These are phyloP conservation scores for Colletotrichum destructivum DNA, from an alignment of 2,329 filamentous ascomycete genomes.

Conservation along the genomic window DNA sequence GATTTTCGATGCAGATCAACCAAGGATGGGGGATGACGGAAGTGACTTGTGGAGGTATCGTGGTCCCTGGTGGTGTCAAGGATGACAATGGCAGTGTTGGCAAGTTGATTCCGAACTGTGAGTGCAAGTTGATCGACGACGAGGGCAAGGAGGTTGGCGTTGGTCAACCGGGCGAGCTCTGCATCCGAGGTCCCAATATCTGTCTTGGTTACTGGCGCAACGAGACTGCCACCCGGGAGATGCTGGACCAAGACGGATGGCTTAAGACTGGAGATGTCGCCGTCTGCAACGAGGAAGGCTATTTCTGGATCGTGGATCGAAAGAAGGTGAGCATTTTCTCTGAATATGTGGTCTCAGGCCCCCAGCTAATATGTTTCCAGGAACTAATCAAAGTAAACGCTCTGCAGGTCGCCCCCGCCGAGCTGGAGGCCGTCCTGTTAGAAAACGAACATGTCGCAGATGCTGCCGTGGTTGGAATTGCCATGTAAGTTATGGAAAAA, in stretches of 20 bases:
- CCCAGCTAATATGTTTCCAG: conserved; percentile 48
- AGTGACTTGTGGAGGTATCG: conserved; percentile 58
- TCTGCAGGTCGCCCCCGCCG: conserved; percentile 72
- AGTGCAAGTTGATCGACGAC: conserved; percentile 68
- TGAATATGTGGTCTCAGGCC: not conserved
- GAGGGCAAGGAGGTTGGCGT: conserved; percentile 63
- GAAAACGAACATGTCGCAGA: conserved; percentile 68
- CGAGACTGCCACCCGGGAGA: conserved; percentile 67
- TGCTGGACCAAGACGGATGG: conserved; percentile 67
- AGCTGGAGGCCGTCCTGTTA: conserved; percentile 67
- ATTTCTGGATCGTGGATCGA: conserved; percentile 63
- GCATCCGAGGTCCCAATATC: conserved; percentile 68
- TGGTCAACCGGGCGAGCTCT: conserved; percentile 68
- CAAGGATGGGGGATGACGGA: conserved; percentile 77
- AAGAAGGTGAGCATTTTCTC: conserved; percentile 58
- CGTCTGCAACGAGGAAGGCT: conserved; percentile 60
- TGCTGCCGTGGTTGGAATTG: conserved; percentile 69
- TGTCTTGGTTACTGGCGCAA: conserved; percentile 74
- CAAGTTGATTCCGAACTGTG: conserved; percentile 66
- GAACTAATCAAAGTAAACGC: conserved; percentile 74
- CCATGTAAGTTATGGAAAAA: conserved; percentile 53
- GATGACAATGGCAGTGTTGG: conserved; percentile 66
- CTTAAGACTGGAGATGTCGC: conserved; percentile 73
- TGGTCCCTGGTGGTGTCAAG: conserved; percentile 56
- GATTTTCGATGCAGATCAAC: conserved; percentile 57